Evolutionary conservation across 345 rosid species (phyloP).

Genomic region (Pugionium cornutum): DNA sequence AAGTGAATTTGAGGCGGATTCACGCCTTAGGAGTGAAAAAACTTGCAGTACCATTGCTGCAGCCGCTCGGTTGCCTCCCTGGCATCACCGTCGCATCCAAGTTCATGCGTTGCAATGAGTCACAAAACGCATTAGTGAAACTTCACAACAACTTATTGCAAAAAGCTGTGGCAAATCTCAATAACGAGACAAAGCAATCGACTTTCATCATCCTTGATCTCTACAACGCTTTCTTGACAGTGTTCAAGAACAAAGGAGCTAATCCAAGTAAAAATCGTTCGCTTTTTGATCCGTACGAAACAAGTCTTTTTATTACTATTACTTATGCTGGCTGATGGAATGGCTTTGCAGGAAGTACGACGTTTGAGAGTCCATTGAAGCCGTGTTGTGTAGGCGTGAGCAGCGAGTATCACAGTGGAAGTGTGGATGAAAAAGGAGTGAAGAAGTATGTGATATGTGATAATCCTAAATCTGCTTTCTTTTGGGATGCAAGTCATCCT

Average conservation of each 20-base stretch:
- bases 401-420: slow-evolving; percentile 45
- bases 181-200: slow-evolving; percentile 40
- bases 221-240: slow-evolving; percentile 55
- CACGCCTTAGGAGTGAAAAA: slow-evolving; percentile 59
- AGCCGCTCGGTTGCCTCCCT: slow-evolving; percentile 85
- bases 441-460: slow-evolving; percentile 51
- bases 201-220: slow-evolving; percentile 58
- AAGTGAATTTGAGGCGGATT: slow-evolving; percentile 49
- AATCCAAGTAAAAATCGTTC: slow-evolving; percentile 20
- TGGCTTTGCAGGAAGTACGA: slow-evolving; percentile 39
- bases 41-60: slow-evolving; percentile 50
- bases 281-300: not conserved
- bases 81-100: slow-evolving; percentile 34
- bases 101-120: slow-evolving; percentile 54
- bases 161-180: slow-evolving; percentile 53
- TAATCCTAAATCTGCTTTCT: slow-evolving; percentile 51
- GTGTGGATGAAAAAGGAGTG: slow-evolving; percentile 45
- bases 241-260: slow-evolving; percentile 48
- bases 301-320: not conserved
- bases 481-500: slow-evolving; percentile 64
- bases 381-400: slow-evolving; percentile 60
- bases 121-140: slow-evolving; percentile 42
- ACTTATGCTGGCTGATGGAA: not conserved
- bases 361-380: slow-evolving; percentile 52
- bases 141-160: slow-evolving; percentile 60